Evolutionary conservation across 805 yeast species (phyloP), one percentile per base, ranked within the genome.

Genomic region (Starmerella etchellsii): DNA sequence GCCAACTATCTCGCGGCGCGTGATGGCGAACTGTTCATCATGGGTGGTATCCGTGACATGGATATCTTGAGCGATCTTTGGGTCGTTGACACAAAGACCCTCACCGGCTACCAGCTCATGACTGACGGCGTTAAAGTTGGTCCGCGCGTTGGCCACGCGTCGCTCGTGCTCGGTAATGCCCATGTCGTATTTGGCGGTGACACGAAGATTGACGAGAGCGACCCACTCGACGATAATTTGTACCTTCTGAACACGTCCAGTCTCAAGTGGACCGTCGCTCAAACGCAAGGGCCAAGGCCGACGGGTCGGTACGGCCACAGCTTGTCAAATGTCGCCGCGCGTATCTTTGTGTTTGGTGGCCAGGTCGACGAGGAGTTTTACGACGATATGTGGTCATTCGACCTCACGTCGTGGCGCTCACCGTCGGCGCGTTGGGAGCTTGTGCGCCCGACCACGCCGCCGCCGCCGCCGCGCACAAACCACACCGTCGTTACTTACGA

Each of bases 181-280:
- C 91, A 79, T 54, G 85, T 91, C 34, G 74, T 91, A 13, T 88
- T 83, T 61, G 98, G 97, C 27, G 99, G 99, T 54, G 98, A 91
- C 58, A 91, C 97, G 1, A 71, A 72, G 50, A 80, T 76, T 37
- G 61, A 56, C 29, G 60, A 59, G 19, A 78, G 85, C 27, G 84
- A 80, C 55, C 75, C 73, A 42, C 77, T 93, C 49, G 99, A 91
- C 62, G 87, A 88, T 61, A 83, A 81, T 56, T 66, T 91, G 45
- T 91, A 91, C 59, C 70, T 91, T 53, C 80, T 91, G 65, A 81
- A 81, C 59, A 78, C 81, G 46, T 75, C 78, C 37, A 74, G 87
- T 1, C 66, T 74, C 47, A 76, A 77, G 52, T 81, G 91, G 88
- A 78, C 87, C 0, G 71, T 76, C 11, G 83, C 95, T 47, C 70